Conservation (phyloP, 495 filamentous ascomycete genomes). For the Penicillium cosmopolitanum region DNA sequence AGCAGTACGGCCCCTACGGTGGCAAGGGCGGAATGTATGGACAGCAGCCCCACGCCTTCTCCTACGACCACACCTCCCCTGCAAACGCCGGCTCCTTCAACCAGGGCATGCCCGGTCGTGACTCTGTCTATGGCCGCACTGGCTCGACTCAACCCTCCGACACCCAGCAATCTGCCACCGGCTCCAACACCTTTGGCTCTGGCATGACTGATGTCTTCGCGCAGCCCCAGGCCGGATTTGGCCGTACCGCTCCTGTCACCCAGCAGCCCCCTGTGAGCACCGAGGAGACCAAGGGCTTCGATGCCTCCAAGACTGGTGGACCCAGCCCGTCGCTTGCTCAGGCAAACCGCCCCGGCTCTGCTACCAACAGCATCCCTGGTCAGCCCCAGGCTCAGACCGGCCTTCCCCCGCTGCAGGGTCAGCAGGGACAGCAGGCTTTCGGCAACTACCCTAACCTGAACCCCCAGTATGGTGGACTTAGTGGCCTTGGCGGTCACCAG, state of each 20-base stretch:
- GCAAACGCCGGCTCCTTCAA: constrained; percentile 72
- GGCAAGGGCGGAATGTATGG: constrained; percentile 80
- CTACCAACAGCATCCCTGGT: constrained; percentile 70
- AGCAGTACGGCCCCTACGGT: constrained; percentile 75
- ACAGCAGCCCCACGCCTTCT: constrained; percentile 79
- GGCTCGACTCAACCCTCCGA: constrained; percentile 74
- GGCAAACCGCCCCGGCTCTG: constrained; percentile 80
- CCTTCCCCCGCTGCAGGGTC: constrained; percentile 76
- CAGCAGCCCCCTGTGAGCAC: constrained; percentile 62
- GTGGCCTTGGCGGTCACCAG: constrained; percentile 69
- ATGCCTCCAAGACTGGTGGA: constrained; percentile 72
- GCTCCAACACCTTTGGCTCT: constrained; percentile 64
- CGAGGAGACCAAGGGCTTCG: constrained; percentile 79
- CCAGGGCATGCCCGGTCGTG: constrained; percentile 64
- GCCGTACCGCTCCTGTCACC: constrained; percentile 67
- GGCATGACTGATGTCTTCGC: constrained; percentile 80
- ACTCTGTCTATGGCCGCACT: constrained; percentile 78
- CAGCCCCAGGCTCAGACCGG: constrained; percentile 62
- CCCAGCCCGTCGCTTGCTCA: constrained; percentile 85
- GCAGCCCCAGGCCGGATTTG: constrained; percentile 68
- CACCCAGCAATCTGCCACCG: constrained; percentile 62
- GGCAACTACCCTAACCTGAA: constrained; percentile 76
- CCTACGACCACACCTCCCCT: constrained; percentile 78
- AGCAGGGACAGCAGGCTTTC: constrained; percentile 68
- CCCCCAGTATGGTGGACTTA: constrained; percentile 73